Conservation (phyloP, 2,329 filamentous ascomycete species). For the Penicillium brasilianum region DNA sequence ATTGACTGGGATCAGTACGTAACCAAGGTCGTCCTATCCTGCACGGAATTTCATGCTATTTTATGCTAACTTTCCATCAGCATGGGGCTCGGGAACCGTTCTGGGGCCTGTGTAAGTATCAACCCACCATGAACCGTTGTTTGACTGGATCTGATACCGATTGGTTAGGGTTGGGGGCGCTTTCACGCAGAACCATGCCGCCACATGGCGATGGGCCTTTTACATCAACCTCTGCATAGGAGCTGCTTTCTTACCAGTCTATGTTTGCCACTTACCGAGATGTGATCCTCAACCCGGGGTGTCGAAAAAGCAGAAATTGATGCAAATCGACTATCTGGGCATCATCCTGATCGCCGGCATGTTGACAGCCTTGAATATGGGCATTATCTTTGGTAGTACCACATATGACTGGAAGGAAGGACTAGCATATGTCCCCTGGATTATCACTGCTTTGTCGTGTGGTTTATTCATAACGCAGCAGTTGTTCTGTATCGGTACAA, state of each 20-base stretch:
- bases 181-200: constrained; percentile 33
- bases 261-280: constrained; percentile 51
- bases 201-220: constrained; percentile 50
- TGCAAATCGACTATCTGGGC: no score
- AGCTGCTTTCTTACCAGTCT: constrained; percentile 50
- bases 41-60: not conserved
- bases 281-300: no score
- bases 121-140: not conserved
- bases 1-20: constrained; percentile 37
- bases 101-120: constrained; percentile 40
- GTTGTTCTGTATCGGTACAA: no score
- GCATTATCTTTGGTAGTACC: no score
- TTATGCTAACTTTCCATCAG: constrained; percentile 10
- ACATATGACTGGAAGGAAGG: no score
- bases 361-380: no score
- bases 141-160: not conserved
- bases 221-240: constrained; percentile 63
- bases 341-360: no score
- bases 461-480: no score
- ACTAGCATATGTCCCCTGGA: no score
- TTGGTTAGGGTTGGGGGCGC: constrained; percentile 40
- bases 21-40: not conserved
- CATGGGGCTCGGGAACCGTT: constrained; percentile 29
- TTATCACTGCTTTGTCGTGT: no score
- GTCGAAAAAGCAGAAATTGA: no score